Conservation (phyloP, 345 rosid genomes). For the Eucalyptus brandiana region DNA sequence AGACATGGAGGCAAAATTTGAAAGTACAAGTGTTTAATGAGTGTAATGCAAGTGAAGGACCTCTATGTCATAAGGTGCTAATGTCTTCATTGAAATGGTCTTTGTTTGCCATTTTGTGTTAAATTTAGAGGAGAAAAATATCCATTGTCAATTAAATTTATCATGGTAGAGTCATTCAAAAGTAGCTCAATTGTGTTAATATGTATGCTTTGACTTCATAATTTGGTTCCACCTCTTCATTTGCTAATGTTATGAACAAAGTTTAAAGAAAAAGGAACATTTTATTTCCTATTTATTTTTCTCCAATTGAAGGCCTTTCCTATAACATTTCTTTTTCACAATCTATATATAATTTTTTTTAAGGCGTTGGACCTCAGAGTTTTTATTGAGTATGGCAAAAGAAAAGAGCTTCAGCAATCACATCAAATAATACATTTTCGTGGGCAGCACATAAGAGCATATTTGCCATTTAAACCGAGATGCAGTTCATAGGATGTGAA, state of each 20-base stretch:
- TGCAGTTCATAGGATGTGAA: not conserved
- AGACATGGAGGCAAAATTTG: not conserved
- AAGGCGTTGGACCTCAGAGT: not conserved
- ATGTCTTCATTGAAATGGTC: not conserved
- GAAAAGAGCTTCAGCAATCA: not conserved
- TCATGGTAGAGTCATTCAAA: not conserved
- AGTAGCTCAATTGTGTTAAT: not conserved
- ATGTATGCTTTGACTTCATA: not conserved
- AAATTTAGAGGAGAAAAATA: not conserved
- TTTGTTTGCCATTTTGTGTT: not conserved
- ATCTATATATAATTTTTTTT: not conserved
- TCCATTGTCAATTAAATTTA: not conserved
- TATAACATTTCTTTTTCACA: not conserved
- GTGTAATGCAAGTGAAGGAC: not conserved
- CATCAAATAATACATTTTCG: not conserved
- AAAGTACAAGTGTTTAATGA: too few relatives aligned
- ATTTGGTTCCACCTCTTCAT: not conserved
- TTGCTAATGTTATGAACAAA: not conserved
- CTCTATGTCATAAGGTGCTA: not conserved
- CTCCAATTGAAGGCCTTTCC: not conserved
- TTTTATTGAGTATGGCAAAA: not conserved
- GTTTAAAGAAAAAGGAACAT: not conserved
- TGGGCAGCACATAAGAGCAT: fast-evolving
- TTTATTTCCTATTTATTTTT: not conserved
- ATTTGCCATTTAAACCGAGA: not conserved